Evolutionary conservation across 352 stramenopile species (phyloP).

Genomic region (Achlya hypogyna): DNA sequence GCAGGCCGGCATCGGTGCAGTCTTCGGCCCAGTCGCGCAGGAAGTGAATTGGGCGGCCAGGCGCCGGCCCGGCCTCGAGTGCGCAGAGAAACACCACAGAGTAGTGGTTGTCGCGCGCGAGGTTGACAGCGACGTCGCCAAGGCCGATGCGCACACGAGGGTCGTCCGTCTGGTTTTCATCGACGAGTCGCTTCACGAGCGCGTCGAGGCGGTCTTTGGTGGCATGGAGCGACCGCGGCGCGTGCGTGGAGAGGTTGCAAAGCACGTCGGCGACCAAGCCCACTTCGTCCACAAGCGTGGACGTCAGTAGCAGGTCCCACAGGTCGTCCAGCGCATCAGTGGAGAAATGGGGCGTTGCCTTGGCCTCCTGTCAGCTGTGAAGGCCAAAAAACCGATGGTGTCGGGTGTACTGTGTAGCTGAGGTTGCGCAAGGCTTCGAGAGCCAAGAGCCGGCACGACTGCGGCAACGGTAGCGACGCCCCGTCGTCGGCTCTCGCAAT

Average conservation of each 20-base stretch:
- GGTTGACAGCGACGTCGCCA: conserved; percentile 49
- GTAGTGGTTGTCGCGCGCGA: conserved; percentile 34
- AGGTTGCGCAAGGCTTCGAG: conserved; percentile 52
- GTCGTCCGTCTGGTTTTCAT: conserved; percentile 22
- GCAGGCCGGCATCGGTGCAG: conserved; percentile 30
- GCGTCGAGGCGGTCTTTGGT: background rate
- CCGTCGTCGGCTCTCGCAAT: background rate
- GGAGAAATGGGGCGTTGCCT: conserved; percentile 9
- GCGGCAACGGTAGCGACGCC: conserved; percentile 20
- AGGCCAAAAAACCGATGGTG: conserved; percentile 20
- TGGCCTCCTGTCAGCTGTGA: conserved; percentile 1
- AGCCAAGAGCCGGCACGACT: conserved; percentile 23
- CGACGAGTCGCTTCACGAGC: background rate
- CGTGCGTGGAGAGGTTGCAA: conserved; percentile 29
- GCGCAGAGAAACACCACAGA: conserved; percentile 60
- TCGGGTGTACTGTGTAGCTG: conserved; percentile 23
- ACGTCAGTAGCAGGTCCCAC: background rate
- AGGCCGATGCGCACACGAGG: conserved; percentile 29
- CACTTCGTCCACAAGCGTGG: background rate
- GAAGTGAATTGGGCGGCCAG: conserved; percentile 44
- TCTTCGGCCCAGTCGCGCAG: conserved; percentile 42
- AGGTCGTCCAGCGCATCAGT: background rate
- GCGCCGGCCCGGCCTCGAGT: conserved; percentile 31
- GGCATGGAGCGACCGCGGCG: conserved; percentile 6
- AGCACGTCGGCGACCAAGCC: conserved; percentile 38